These are phyloP conservation scores for Cladophialophora yegresii DNA, from an alignment of 2,329 filamentous ascomycete genomes.

Conservation along the genomic window DNA sequence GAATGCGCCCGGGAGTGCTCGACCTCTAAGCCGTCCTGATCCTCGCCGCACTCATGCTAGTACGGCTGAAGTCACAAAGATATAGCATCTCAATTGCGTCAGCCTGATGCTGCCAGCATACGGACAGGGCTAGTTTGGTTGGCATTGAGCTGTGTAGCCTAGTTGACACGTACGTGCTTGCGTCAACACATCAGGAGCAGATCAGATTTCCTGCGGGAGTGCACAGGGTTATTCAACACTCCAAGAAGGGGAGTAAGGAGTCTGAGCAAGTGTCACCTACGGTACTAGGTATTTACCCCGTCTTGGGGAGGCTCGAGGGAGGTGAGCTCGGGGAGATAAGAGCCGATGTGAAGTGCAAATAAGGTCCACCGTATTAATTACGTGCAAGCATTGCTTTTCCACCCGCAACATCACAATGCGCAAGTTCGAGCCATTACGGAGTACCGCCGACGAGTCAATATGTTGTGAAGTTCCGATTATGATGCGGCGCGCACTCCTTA, in stretches of 20 bases:
- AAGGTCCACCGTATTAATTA: background rate
- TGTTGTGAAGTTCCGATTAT: background rate
- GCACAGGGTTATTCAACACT: background rate
- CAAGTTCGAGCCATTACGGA: background rate
- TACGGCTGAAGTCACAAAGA: background rate
- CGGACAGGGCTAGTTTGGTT: background rate
- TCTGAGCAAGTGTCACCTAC: background rate
- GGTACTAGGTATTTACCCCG: too few species aligned
- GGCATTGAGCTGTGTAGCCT: constrained; percentile 6
- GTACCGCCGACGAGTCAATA: background rate
- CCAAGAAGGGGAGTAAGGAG: background rate
- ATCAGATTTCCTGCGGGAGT: background rate
- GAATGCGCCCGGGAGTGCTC: background rate
- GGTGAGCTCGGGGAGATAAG: background rate
- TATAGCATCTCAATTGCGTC: constrained; percentile 15
- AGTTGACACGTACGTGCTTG: background rate
- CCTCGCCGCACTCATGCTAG: background rate
- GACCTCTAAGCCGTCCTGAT: background rate
- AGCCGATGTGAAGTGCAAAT: background rate
- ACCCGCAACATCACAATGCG: background rate
- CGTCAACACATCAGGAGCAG: background rate
- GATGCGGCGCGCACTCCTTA: background rate
- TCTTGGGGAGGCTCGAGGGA: too few species aligned
- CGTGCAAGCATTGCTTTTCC: background rate
- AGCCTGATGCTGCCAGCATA: constrained; percentile 6